These are phyloP conservation scores for Beta corolliflora DNA, from an alignment of 179 eudicot genomes.

Conservation along the genomic window DNA sequence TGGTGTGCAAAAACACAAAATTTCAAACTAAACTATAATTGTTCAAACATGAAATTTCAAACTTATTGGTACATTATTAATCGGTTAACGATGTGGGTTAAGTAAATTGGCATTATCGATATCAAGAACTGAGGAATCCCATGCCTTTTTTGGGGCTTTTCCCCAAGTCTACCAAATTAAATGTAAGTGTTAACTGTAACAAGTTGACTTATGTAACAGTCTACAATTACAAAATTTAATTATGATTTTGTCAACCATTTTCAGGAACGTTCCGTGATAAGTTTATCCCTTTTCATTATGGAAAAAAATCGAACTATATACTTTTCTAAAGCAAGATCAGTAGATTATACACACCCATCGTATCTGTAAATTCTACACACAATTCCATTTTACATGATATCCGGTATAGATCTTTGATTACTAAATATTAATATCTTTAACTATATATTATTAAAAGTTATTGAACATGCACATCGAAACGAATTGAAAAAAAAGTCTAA, in stretches of 20 bases:
- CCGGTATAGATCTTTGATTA: no score
- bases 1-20: slow-evolving; percentile 34
- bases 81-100: slow-evolving; percentile 27
- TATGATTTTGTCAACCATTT: slow-evolving; percentile 1
- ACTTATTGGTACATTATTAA: slow-evolving; percentile 34
- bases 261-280: not conserved
- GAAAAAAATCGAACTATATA: no score
- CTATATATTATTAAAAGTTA: no score
- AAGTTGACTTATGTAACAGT: slow-evolving; percentile 42
- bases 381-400: no score
- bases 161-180: slow-evolving; percentile 39
- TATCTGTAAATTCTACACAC: no score
- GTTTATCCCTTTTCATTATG: no score
- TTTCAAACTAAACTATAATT: slow-evolving; percentile 30
- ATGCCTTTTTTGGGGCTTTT: slow-evolving; percentile 34
- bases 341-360: no score
- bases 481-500: no score
- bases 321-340: no score
- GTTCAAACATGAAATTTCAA: slow-evolving; percentile 31
- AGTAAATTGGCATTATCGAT: slow-evolving; percentile 35
- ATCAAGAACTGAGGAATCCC: slow-evolving; percentile 57
- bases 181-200: slow-evolving; percentile 11
- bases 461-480: no score
- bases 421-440: no score
- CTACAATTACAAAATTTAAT: slow-evolving; percentile 16